Evolutionary conservation across 148 eudicot species (phyloP), one percentile per base, ranked within the genome.

Genomic region (Vaccinium macrocarpon): DNA sequence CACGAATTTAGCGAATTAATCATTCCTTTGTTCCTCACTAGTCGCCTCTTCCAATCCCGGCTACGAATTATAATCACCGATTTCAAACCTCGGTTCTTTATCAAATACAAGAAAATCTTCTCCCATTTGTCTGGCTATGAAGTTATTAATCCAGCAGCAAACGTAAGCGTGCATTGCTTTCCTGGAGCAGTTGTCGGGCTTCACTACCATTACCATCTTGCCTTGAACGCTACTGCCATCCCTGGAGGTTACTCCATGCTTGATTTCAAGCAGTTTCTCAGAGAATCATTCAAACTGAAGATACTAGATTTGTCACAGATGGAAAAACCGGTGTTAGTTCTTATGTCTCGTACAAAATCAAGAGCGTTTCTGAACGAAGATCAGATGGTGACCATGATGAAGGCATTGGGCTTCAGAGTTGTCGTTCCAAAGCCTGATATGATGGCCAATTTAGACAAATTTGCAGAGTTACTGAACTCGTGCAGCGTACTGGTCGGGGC

Each of bases 21-120:
- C 57, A 90, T 93, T 81, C 96, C 96, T 21, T 82, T 93, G 62
- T 93, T 82, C 80, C 74, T 92, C 84, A 93, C 96, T 0, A 66
- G 89, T 29, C 84, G 81, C 19, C 89, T 88, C 55, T 90, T 93
- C 66, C 53, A 86, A 7, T 84, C 89, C 4, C 78, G 73, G 23
- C 86, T 92, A 8, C 70, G 75, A 23, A 89, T 93, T 51, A 55
- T 93, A 0, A 27, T 91, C 64, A 82, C 86, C 1, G 91, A 93
- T 79, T 89, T 88, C 87, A 74, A 51, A 56, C 77, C 82, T 57
- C 64, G 78, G 52, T 89, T 91, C 80, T 72, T 89, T 0, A 46
- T 4, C 0, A 92, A 88, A 82, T 93, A 90, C 16, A 27, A 64
- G 2, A 81, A 75, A 11, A 72, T 90, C 18, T 48, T 93, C 16